These are phyloP conservation scores for Taiozyma sp. DNA, from an alignment of 1,139 yeast species.

Conservation along the genomic window DNA sequence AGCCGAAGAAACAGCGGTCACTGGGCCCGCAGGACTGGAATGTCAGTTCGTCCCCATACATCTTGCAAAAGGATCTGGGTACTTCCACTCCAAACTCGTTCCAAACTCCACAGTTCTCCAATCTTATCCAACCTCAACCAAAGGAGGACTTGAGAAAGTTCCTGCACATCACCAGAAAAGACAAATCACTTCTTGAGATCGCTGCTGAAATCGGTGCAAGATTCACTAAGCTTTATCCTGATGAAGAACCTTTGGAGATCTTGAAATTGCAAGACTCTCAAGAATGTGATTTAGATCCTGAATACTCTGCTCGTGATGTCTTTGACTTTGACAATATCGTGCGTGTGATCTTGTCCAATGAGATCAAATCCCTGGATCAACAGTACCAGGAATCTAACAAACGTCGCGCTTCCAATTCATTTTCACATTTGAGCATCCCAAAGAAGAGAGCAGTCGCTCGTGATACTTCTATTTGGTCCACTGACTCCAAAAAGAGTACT, in stretches of 20 bases:
- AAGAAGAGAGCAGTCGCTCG: constrained; percentile 15
- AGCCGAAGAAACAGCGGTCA: constrained; percentile 7
- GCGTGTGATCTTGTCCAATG: constrained; percentile 46
- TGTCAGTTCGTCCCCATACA: constrained; percentile 14
- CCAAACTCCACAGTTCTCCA: constrained; percentile 2
- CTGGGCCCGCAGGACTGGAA: background rate
- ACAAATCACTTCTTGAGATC: constrained; percentile 39
- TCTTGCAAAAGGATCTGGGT: constrained; percentile 8
- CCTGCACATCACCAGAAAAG: constrained; percentile 51
- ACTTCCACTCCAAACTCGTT: constrained; percentile 11
- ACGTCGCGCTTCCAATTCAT: constrained; percentile 18
- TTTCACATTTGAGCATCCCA: constrained; percentile 16
- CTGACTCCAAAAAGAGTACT: constrained; percentile 26
- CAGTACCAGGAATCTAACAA: constrained; percentile 5
- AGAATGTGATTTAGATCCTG: constrained; percentile 74
- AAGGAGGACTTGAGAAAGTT: constrained; percentile 38
- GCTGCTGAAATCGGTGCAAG: constrained; percentile 45
- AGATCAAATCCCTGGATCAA: constrained; percentile 23
- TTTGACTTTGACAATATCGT: constrained; percentile 51
- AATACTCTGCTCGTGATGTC: constrained; percentile 56
- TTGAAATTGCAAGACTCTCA: constrained; percentile 56
- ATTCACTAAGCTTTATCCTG: constrained; percentile 58
- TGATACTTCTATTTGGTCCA: constrained; percentile 4
- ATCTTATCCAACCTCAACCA: constrained; percentile 2
- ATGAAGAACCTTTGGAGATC: constrained; percentile 45